These are phyloP conservation scores for Candida coquimbonensis DNA, from an alignment of 805 yeast genomes.

Conservation along the genomic window DNA sequence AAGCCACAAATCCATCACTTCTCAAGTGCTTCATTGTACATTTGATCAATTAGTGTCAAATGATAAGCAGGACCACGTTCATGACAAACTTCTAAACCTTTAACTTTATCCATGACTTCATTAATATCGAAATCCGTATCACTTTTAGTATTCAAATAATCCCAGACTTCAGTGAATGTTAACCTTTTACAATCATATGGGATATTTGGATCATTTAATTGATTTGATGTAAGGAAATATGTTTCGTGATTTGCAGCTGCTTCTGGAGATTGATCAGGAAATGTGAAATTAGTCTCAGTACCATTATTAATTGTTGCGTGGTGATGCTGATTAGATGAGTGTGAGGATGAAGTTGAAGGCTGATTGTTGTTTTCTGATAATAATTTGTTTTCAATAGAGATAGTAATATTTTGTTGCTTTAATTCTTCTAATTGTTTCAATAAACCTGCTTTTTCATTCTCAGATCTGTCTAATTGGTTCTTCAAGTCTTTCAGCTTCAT, in stretches of 20 bases:
- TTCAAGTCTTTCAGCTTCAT: slow-evolving; percentile 71
- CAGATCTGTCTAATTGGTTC: slow-evolving; percentile 48
- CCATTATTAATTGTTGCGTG: not conserved
- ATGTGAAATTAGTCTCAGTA: not conserved
- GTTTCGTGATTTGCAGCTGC: not conserved
- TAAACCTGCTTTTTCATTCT: slow-evolving; percentile 42
- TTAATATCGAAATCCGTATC: slow-evolving; percentile 45
- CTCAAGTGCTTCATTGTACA: slow-evolving; percentile 15
- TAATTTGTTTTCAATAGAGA: slow-evolving; percentile 56
- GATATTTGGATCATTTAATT: slow-evolving; percentile 20
- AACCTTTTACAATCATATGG: slow-evolving; percentile 36
- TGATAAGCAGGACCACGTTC: slow-evolving; percentile 72
- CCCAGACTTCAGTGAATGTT: slow-evolving; percentile 81
- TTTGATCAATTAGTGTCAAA: slow-evolving; percentile 34
- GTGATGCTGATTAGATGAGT: not conserved
- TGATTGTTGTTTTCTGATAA: slow-evolving; percentile 30
- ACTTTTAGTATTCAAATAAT: slow-evolving; percentile 51
- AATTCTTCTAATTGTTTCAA: slow-evolving; percentile 42
- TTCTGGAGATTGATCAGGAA: slow-evolving; percentile 9
- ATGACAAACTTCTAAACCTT: slow-evolving; percentile 70
- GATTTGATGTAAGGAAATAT: slow-evolving; percentile 9
- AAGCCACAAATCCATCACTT: not conserved
- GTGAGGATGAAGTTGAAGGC: not conserved
- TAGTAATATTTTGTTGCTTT: slow-evolving; percentile 46
- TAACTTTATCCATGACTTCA: slow-evolving; percentile 50